phyloP scores from a whole-genome alignment of 2,329 filamentous ascomycete species.

The Ampelomyces quisqualis region DNA sequence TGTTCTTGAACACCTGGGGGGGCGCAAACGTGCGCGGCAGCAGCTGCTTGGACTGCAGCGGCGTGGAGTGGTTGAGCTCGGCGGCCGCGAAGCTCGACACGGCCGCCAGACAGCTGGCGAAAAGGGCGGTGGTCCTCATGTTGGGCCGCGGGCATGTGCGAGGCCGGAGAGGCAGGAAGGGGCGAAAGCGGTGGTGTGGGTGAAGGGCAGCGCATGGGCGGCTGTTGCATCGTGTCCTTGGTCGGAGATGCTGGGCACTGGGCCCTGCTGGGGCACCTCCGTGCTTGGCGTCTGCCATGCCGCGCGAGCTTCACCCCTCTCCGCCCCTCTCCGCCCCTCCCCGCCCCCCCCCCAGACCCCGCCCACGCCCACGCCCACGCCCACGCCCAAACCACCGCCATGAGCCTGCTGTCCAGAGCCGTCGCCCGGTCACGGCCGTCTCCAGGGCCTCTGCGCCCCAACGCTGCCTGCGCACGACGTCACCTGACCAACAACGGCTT shows the following conservation, averaged over 20 bases:
- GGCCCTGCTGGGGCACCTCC: constrained; percentile 25
- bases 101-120: constrained; percentile 52
- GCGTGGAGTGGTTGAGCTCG: constrained; percentile 61
- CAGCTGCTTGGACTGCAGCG: constrained; percentile 54
- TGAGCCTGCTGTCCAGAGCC: constrained; percentile 27
- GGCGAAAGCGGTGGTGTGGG: constrained; percentile 13
- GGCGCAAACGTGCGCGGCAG: constrained; percentile 67
- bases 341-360: too few relatives aligned
- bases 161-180: constrained; percentile 13
- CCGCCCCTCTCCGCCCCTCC: constrained; percentile 1
- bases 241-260: constrained; percentile 32
- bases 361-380: too few relatives aligned
- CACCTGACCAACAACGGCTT: constrained; percentile 50
- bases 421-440: constrained; percentile 19
- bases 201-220: constrained; percentile 19
- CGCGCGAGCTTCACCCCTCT: constrained; percentile 21
- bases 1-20: constrained; percentile 89
- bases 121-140: constrained; percentile 45
- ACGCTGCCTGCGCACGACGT: constrained; percentile 17
- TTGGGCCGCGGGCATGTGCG: constrained; percentile 38
- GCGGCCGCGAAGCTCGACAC: constrained; percentile 61
- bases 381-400: too few relatives aligned
- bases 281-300: constrained; percentile 9
- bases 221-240: constrained; percentile 45
- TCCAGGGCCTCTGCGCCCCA: neutral